A percentile compares a stretch with the other conserved stretches of the same genome.
phyloP scores from a whole-genome alignment of 805 yeast species.

The Saccharomycopsis schoenii region DNA sequence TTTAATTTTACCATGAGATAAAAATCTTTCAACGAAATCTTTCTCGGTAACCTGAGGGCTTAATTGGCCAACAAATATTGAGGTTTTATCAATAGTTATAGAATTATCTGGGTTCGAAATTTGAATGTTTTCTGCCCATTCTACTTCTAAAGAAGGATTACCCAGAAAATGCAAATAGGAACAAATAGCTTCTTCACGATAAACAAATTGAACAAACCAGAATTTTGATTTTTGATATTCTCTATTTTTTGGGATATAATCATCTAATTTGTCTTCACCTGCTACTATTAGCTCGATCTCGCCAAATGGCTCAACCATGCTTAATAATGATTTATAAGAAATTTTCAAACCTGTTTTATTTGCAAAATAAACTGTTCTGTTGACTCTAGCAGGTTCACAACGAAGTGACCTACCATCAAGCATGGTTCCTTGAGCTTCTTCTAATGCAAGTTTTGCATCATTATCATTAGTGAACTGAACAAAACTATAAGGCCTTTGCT shows the following conservation, averaged over 20 bases:
- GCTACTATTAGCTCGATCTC: conserved; percentile 62
- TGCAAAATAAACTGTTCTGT: conserved; percentile 67
- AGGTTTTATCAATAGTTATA: conserved; percentile 46
- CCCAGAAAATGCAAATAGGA: conserved; percentile 65
- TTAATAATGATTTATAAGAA: conserved; percentile 28
- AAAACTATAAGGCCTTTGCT: conserved; percentile 84
- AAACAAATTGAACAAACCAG: conserved; percentile 75
- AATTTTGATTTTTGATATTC: conserved; percentile 25
- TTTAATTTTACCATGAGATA: conserved; percentile 54
- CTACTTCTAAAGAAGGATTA: conserved; percentile 47
- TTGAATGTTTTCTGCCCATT: conserved; percentile 83
- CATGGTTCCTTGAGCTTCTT: conserved; percentile 55
- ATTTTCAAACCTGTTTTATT: conserved; percentile 25
- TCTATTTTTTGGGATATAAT: conserved; percentile 17
- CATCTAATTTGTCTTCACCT: conserved; percentile 25
- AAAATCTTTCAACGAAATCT: conserved; percentile 48
- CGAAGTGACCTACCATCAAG: conserved; percentile 70
- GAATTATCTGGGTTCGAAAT: conserved; percentile 26
- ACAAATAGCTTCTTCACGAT: conserved; percentile 78
- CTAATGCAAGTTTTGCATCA: conserved; percentile 61
- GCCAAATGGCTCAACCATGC: conserved; percentile 46
- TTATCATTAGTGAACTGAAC: conserved; percentile 70
- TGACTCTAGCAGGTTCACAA: conserved; percentile 87
- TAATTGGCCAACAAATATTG: conserved; percentile 76
- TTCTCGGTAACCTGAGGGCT: conserved; percentile 44